A percentile compares a stretch with the other conserved stretches of the same genome.
Evolutionary conservation across 192 early-diverging fungal genomes (phyloP).

Genomic region (Endogone sp.): DNA sequence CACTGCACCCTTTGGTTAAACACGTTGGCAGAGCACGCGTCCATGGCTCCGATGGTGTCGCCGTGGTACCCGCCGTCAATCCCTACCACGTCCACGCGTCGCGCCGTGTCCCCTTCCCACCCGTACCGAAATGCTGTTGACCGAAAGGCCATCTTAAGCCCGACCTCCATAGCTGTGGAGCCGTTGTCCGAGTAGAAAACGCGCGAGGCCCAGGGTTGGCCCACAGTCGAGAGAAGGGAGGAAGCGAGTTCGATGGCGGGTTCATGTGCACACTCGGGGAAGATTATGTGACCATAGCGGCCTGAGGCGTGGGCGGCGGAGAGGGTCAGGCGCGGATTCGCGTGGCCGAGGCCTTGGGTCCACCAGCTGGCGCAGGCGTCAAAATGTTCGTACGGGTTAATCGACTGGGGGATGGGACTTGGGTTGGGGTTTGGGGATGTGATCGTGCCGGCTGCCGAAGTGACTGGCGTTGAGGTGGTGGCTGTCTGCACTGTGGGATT

Average conservation of each 20-base stretch:
- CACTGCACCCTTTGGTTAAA: constrained; percentile 69
- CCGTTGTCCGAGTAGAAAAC: constrained; percentile 85
- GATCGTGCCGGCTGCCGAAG: no score
- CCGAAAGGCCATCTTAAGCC: constrained; percentile 73
- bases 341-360: constrained; percentile 79
- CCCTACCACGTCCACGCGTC: constrained; percentile 54
- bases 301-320: constrained; percentile 64
- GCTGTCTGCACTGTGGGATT: constrained; percentile 14
- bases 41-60: constrained; percentile 85
- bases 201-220: constrained; percentile 56
- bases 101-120: constrained; percentile 22
- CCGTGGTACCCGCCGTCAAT: constrained; percentile 81
- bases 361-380: constrained; percentile 81
- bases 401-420: constrained; percentile 9
- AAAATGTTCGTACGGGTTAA: constrained; percentile 40
- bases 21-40: constrained; percentile 67
- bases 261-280: constrained; percentile 69
- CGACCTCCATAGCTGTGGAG: constrained; percentile 77
- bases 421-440: background rate
- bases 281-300: constrained; percentile 79
- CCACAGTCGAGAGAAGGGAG: constrained; percentile 45
- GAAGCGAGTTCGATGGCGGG: constrained; percentile 59
- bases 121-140: constrained; percentile 39
- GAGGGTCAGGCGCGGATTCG: constrained; percentile 48
- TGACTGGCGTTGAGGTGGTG: no score